These are phyloP conservation scores for Takashimella tepidaria DNA, from an alignment of 1,284 basidiomycete species.

Conservation along the genomic window DNA sequence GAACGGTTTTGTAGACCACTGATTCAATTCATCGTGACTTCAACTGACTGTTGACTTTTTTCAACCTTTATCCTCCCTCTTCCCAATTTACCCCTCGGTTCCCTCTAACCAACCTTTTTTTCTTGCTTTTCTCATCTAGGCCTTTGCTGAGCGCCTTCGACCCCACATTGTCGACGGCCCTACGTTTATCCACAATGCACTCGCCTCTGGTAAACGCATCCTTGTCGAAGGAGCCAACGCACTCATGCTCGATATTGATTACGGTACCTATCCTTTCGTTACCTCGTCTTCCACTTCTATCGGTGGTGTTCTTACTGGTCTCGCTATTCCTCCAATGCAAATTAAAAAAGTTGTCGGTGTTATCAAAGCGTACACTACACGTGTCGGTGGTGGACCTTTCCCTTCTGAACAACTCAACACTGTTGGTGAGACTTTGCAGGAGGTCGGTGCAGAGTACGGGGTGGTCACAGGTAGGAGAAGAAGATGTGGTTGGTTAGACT, in stretches of 20 bases:
- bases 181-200: constrained; percentile 43
- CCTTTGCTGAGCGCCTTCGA: constrained; percentile 74
- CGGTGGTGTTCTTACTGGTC: constrained; percentile 89
- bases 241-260: constrained; percentile 96
- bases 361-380: constrained; percentile 94
- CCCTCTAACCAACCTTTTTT: too few species aligned
- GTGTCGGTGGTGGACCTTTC: constrained; percentile 96
- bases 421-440: constrained; percentile 81
- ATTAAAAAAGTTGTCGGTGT: constrained; percentile 87
- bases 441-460: constrained; percentile 88
- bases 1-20: too few species aligned
- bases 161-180: constrained; percentile 67
- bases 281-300: constrained; percentile 90
- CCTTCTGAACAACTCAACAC: constrained; percentile 91
- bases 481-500: constrained; percentile 95
- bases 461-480: constrained; percentile 86
- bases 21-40: constrained; percentile 1
- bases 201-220: constrained; percentile 69
- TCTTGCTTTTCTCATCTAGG: constrained; percentile 53
- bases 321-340: constrained; percentile 84
- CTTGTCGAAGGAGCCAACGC: constrained; percentile 98
- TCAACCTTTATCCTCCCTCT: not conserved
- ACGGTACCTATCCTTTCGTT: constrained; percentile 95
- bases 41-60: not conserved
- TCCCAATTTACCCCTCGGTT: too few species aligned